These are phyloP conservation scores for Naganishia sp. DNA, from an alignment of 1,284 basidiomycete genomes.

Conservation along the genomic window DNA sequence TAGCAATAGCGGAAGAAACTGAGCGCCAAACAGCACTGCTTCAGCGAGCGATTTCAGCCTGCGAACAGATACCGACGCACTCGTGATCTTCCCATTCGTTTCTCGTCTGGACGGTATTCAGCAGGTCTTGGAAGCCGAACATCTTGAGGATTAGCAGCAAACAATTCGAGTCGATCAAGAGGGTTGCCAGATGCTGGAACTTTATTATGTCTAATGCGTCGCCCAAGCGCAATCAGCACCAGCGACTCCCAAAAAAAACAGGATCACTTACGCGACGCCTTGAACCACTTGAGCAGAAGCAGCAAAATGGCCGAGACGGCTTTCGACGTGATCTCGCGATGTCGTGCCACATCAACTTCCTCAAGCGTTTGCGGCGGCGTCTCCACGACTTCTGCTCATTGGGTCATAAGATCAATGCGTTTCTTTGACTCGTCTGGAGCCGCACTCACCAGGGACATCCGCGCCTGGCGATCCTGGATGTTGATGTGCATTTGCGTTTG, in stretches of 20 bases:
- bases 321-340: constrained; percentile 97
- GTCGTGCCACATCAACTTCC: constrained; percentile 89
- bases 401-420: neutral
- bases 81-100: constrained; percentile 86
- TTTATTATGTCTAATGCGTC: constrained; percentile 82
- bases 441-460: constrained; percentile 62
- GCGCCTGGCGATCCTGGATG: constrained; percentile 52
- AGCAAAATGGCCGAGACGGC: constrained; percentile 93
- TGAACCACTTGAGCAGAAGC: constrained; percentile 95
- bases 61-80: constrained; percentile 57
- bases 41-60: constrained; percentile 8
- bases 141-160: constrained; percentile 93
- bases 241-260: neutral
- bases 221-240: neutral
- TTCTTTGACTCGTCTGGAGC: neutral
- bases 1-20: constrained; percentile 97
- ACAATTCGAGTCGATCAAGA: constrained; percentile 93
- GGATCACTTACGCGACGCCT: constrained; percentile 77
- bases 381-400: constrained; percentile 2
- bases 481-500: constrained; percentile 64
- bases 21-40: constrained; percentile 26
- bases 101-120: constrained; percentile 76
- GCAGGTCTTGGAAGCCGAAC: constrained; percentile 93
- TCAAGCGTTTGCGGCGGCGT: constrained; percentile 66
- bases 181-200: constrained; percentile 93